These are phyloP conservation scores for Cyclotella choctawhatcheeana DNA, from an alignment of 108 stramenopile species.

Conservation along the genomic window DNA sequence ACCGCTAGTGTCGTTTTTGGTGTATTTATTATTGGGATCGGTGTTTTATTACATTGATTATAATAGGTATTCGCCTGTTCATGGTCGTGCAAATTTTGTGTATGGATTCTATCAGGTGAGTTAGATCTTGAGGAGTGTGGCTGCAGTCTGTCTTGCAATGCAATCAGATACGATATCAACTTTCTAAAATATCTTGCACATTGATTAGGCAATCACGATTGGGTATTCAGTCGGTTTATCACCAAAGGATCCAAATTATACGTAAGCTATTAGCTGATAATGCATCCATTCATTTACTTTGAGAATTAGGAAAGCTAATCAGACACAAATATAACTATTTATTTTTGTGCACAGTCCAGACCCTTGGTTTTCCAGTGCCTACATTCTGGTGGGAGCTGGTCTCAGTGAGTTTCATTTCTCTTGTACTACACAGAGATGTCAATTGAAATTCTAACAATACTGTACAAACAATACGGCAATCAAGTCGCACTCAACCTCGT, in stretches of 20 bases:
- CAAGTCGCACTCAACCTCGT: slow-evolving; percentile 41
- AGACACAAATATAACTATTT: not conserved
- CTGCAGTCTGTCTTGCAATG: too few relatives aligned
- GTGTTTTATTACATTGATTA: slow-evolving; percentile 24
- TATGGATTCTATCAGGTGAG: slow-evolving; percentile 13
- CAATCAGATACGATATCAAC: too few relatives aligned
- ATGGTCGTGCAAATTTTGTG: not conserved
- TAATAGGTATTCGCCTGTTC: not conserved
- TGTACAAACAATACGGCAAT: too few relatives aligned
- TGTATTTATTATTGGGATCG: slow-evolving; percentile 21
- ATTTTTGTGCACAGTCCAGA: slow-evolving; percentile 17
- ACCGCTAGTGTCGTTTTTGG: slow-evolving; percentile 4
- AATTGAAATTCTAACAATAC: too few relatives aligned
- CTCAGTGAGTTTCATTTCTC: too few relatives aligned
- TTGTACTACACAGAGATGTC: too few relatives aligned
- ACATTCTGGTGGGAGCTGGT: slow-evolving; percentile 35
- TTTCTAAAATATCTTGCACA: too few relatives aligned
- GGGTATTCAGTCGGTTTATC: slow-evolving; percentile 35
- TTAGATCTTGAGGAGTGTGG: not conserved
- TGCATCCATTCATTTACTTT: not conserved
- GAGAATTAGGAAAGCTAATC: too few relatives aligned
- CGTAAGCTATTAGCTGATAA: not conserved
- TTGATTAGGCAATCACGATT: slow-evolving; percentile 38
- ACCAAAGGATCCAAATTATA: slow-evolving; percentile 23
- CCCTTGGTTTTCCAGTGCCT: slow-evolving; percentile 44